Evolutionary conservation across 2,329 filamentous ascomycete genomes (phyloP).

Genomic region (Phialophora macrospora): DNA sequence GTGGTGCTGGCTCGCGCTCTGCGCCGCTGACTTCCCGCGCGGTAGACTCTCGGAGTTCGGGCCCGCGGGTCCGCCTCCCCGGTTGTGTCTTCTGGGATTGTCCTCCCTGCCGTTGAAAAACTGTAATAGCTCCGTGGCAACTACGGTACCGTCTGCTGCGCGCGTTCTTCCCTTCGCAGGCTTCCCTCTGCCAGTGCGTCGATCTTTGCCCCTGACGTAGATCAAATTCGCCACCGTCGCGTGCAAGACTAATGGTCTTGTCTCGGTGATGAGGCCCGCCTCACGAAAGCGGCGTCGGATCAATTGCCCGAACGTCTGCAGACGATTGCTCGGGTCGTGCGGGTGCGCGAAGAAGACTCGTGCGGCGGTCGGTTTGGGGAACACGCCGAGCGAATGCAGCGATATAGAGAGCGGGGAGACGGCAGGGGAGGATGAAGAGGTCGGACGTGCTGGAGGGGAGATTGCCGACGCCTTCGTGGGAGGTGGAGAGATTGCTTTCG

Average conservation of each 20-base stretch:
- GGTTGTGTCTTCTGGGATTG: too few species aligned
- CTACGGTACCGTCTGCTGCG: slow-evolving; percentile 45
- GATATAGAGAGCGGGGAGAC: slow-evolving; percentile 29
- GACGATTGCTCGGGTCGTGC: slow-evolving; percentile 45
- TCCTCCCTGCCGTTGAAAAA: slow-evolving; percentile 41
- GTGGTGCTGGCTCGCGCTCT: not conserved
- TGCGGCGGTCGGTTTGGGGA: slow-evolving; percentile 27
- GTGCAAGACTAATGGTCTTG: slow-evolving; percentile 73
- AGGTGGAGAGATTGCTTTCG: slow-evolving; percentile 8
- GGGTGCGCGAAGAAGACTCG: slow-evolving; percentile 42
- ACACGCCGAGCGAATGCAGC: slow-evolving; percentile 33
- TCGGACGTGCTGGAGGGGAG: not conserved
- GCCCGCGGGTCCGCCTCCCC: too few species aligned
- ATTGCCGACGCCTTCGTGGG: not conserved
- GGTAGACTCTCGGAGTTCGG: not conserved
- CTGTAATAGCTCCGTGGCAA: slow-evolving; percentile 50
- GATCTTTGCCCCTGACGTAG: slow-evolving; percentile 56
- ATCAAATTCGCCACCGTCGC: slow-evolving; percentile 86
- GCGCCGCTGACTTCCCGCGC: not conserved
- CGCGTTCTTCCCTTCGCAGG: not conserved
- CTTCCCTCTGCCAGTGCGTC: slow-evolving; percentile 29
- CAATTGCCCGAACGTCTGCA: slow-evolving; percentile 50
- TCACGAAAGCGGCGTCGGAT: slow-evolving; percentile 51
- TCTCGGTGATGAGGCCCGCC: slow-evolving; percentile 46
- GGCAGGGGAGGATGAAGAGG: not conserved